These are phyloP conservation scores for Knoxia roxburghii DNA, from an alignment of 257 asterid genomes.

Conservation along the genomic window DNA sequence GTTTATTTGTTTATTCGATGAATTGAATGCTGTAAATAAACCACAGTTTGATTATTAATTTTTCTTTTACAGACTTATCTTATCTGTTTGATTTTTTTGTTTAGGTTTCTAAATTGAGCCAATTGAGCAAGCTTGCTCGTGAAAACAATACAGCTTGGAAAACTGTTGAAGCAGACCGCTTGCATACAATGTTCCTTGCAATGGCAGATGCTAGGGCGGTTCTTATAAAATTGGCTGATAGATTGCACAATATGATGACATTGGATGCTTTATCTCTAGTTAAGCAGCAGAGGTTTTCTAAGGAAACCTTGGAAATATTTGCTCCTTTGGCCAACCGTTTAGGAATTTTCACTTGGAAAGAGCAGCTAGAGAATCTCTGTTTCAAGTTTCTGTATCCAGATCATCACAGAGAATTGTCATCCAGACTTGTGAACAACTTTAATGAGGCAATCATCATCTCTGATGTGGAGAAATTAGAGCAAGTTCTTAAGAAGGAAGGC, in stretches of 20 bases:
- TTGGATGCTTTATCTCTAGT: conserved; percentile 64
- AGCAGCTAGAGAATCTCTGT: conserved; percentile 83
- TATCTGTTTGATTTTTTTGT: conserved; percentile 14
- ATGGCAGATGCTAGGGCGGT: conserved; percentile 98
- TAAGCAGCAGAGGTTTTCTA: conserved; percentile 90
- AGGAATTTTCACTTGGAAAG: conserved; percentile 93
- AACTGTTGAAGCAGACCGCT: conserved; percentile 85
- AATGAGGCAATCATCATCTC: conserved; percentile 64
- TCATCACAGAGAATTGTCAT: conserved; percentile 62
- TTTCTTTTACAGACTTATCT: neutral
- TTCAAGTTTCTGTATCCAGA: conserved; percentile 72
- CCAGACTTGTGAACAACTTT: conserved; percentile 51
- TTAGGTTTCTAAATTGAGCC: conserved; percentile 93
- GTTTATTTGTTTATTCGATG: no score
- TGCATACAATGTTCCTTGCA: conserved; percentile 97
- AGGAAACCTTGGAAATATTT: conserved; percentile 92
- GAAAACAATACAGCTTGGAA: conserved; percentile 85
- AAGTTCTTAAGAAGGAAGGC: conserved; percentile 49
- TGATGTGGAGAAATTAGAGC: conserved; percentile 68
- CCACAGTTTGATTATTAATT: no score
- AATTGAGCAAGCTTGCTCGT: conserved; percentile 95
- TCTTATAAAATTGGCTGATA: conserved; percentile 86
- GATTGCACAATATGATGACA: conserved; percentile 96
- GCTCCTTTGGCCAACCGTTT: conserved; percentile 89
- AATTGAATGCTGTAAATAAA: neutral